phyloP scores from a whole-genome alignment of 1,139 yeast genomes.

The Magnusiomyces suaveolens region DNA sequence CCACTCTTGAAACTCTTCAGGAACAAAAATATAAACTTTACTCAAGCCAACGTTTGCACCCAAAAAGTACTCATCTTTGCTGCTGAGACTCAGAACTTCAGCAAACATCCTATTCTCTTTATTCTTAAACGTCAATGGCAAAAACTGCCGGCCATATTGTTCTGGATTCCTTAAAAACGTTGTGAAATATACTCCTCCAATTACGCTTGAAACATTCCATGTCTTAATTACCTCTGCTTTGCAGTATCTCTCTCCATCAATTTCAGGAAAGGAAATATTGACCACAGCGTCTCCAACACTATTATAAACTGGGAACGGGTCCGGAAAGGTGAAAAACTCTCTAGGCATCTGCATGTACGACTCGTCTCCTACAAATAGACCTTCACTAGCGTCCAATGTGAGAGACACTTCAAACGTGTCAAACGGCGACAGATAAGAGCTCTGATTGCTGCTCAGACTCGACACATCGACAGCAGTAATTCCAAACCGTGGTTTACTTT shows the following conservation, averaged over 20 bases:
- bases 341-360: background rate
- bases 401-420: background rate
- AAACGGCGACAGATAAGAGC: background rate
- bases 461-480: background rate
- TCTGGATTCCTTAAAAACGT: conserved; percentile 1
- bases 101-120: background rate
- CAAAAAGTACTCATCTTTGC: background rate
- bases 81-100: background rate
- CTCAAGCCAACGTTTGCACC: background rate
- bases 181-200: background rate
- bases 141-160: background rate
- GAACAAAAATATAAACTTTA: background rate
- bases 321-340: background rate
- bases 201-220: background rate
- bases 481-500: background rate
- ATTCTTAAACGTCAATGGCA: background rate
- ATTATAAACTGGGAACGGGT: background rate
- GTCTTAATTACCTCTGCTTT: background rate
- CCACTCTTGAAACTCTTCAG: background rate
- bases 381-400: background rate
- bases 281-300: background rate
- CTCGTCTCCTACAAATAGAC: background rate
- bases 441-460: background rate
- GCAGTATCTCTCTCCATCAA: background rate
- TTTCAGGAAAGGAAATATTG: background rate